Evolutionary conservation across 345 rosid species (phyloP).

Genomic region (Mercurialis annua): DNA sequence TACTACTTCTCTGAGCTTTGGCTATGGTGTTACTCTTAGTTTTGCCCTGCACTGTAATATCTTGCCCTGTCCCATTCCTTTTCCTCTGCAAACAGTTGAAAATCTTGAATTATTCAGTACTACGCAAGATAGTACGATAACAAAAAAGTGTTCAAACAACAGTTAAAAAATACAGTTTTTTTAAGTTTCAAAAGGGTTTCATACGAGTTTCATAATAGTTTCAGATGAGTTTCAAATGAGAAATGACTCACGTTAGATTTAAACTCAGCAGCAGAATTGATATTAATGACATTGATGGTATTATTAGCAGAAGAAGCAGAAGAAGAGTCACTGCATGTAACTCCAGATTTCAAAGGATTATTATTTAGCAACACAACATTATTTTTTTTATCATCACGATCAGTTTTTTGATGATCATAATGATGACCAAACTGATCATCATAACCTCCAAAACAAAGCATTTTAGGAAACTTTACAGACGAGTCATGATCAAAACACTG

Average conservation of each 20-base stretch:
- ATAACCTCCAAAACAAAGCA: constrained; percentile 71
- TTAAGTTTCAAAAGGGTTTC: no score
- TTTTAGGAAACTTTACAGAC: constrained; percentile 42
- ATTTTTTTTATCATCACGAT: constrained; percentile 22
- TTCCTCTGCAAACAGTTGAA: constrained; percentile 39
- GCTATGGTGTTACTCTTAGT: not conserved
- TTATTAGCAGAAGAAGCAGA: constrained; percentile 38
- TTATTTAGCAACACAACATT: constrained; percentile 22
- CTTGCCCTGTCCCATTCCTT: constrained; percentile 37
- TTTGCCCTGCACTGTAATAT: constrained; percentile 9
- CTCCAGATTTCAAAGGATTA: constrained; percentile 31
- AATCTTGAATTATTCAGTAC: not conserved
- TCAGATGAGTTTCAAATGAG: no score
- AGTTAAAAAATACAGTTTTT: no score
- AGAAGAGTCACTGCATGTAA: constrained; percentile 45
- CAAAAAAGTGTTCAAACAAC: no score
- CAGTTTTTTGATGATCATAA: not conserved
- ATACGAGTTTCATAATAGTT: no score
- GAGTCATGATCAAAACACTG: not conserved
- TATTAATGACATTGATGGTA: not conserved
- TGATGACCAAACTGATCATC: constrained; percentile 3
- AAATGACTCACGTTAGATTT: constrained; percentile 34
- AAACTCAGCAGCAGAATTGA: constrained; percentile 9
- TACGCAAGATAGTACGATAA: not conserved
- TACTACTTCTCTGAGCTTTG: constrained; percentile 31